A percentile compares a stretch with the other conserved stretches of the same genome.
Conservation (phyloP, 306 rosid species). For the Dryas alaskensis region DNA sequence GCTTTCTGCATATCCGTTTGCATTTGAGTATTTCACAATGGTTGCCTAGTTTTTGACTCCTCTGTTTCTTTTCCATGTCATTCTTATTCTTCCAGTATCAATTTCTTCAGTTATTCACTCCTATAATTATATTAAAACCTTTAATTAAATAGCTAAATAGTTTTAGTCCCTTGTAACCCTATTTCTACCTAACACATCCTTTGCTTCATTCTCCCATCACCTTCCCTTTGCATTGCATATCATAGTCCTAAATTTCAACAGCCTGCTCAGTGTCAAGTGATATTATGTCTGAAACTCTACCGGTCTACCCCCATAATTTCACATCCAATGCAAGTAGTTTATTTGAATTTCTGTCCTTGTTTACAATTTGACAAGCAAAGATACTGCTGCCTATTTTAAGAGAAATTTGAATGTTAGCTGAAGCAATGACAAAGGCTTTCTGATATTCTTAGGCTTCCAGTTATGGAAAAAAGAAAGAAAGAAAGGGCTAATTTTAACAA, state of each 20-base stretch:
- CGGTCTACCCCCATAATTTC: background rate
- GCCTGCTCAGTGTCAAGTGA: background rate
- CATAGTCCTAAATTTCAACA: background rate
- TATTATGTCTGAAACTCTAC: background rate
- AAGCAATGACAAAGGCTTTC: background rate
- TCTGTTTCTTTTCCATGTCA: no score
- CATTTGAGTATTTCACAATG: background rate
- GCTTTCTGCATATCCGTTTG: background rate
- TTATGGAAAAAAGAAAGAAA: background rate
- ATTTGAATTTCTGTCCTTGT: background rate
- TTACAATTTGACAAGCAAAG: no score
- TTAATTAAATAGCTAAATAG: no score
- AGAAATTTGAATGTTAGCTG: background rate
- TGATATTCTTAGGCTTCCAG: background rate
- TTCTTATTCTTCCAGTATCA: no score
- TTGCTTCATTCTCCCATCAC: background rate
- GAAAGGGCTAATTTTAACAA: background rate
- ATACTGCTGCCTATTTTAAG: background rate
- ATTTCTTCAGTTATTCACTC: no score
- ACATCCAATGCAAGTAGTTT: background rate
- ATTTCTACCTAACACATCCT: background rate
- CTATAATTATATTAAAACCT: no score
- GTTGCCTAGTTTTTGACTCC: background rate
- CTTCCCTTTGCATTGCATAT: background rate
- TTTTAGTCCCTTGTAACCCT: background rate